A percentile compares a stretch with the other conserved stretches of the same genome.
Conservation (phyloP, 495 filamentous ascomycete genomes). For the Sporormia fimetaria region DNA sequence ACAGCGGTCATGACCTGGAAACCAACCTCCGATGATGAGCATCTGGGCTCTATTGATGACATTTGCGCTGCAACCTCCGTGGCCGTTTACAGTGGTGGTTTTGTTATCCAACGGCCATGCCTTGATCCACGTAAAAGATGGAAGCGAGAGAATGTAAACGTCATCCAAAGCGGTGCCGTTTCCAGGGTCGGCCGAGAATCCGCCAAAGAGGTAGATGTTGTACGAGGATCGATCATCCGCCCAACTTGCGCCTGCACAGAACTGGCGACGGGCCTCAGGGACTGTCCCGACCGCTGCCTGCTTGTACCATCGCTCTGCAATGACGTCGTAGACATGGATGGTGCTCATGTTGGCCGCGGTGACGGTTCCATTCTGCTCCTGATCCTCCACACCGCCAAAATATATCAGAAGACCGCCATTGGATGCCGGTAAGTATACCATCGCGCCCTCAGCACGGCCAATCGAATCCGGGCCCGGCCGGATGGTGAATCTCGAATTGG, state of each 20-base stretch:
- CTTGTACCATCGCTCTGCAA: constrained; percentile 42
- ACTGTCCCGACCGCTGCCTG: constrained; percentile 40
- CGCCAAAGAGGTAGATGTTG: constrained; percentile 48
- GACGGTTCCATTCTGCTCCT: constrained; percentile 23
- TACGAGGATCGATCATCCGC: constrained; percentile 43
- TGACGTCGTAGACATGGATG: constrained; percentile 44
- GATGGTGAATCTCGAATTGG: constrained; percentile 34
- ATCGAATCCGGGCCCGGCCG: constrained; percentile 36
- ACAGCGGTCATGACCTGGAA: constrained; percentile 28
- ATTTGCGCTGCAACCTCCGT: constrained; percentile 42
- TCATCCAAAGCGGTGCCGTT: constrained; percentile 42
- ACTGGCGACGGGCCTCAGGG: constrained; percentile 38
- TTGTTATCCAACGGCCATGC: constrained; percentile 32
- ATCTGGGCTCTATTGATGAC: constrained; percentile 38
- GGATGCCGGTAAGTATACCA: constrained; percentile 42
- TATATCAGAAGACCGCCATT: constrained; percentile 44
- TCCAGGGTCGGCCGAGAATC: constrained; percentile 35
- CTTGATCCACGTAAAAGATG: constrained; percentile 45
- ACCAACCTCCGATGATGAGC: constrained; percentile 39
- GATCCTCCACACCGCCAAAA: constrained; percentile 40
- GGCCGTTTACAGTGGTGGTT: constrained; percentile 25
- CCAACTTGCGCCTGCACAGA: constrained; percentile 45
- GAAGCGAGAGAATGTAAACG: constrained; percentile 46
- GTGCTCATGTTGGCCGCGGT: constrained; percentile 27
- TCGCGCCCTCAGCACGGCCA: constrained; percentile 36